Base-by-base conservation (phyloP, 2,329 filamentous ascomycete genomes). In the Aspergillus calidoustus region DNA sequence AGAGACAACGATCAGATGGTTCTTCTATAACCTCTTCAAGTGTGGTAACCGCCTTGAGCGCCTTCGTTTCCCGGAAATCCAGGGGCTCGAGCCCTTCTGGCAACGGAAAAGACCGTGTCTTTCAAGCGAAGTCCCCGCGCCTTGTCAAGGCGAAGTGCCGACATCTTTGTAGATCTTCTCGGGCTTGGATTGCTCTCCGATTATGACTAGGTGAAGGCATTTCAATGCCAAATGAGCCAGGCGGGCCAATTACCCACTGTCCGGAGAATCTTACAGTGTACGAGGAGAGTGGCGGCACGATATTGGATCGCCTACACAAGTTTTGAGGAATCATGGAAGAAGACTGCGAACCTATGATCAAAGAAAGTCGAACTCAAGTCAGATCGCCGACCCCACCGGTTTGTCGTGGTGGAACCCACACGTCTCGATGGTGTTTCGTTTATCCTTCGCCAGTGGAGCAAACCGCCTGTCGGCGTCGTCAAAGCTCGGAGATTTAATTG, bases 1-100 rank as follows among this genome's bases (percentile, higher is more conserved):
- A 53, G 64, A 64, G 60, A 60, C 51, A 57, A 67, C 58, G 66
- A 66, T 61, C 66, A 22, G 53, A 47, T 52, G 52, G 19, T 25
- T 25, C 46, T 48, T 48, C 43, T 48, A 15, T 9, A 48, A 48
- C 22, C 46, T 25, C 11, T 48, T 19, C 19, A 59, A 61, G 62
- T 54, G 58, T 59, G 62, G 19, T 25, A 48, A 31, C n/a, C 25
- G 22, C 38, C 15, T 30, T 19, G 19, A 47, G 9, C 44, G 15
- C n/a, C 7, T 19, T 47, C 5, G 44, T 28, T 28, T 41, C 34
- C 34, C 34, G 34, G 34, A 15, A 6, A 13, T 48, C 11, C 19
- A 48, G 28, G 23, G 46, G 13, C 46, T 41, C 34, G 13, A 48
- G 46, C 2, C 46, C 43, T 23, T 25, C 4, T 48, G 6, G 46